Evolutionary conservation across 1,284 basidiomycete species (phyloP), one percentile per base, ranked within the genome.

Genomic region (Cerioporus squamosus): DNA sequence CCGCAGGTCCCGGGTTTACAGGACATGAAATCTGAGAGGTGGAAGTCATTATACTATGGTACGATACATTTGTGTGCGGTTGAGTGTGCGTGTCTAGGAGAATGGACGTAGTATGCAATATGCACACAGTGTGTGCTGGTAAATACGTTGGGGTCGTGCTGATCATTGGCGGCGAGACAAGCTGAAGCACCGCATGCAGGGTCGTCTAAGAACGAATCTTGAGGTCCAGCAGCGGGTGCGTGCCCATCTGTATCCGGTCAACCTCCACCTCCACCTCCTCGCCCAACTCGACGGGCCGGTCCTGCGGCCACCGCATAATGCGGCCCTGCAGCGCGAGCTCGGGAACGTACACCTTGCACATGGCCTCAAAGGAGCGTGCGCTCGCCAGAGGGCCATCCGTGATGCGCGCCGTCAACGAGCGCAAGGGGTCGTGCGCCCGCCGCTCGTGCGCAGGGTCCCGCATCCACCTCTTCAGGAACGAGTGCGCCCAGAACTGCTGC

Each of bases 341-440:
- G 3, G 59, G 64, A 14, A 71, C 17, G 24, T 62, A 44, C 50
- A 67, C 61, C 39, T 44, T 48, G 56, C 42, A 51, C 46, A 39
- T 26, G 26, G 42, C 24, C 31, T 45, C 38, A 38, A 31, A 42
- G 48, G 53, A 22, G 31, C 38, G 9, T 8, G 3, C 50, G 65
- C n/a, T 59, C 31, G 36, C 2, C 20, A 44, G 31, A 7, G 58
- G 40, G 10, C n/a, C 10, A 15, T 48, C 49, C 5, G 59, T 45
- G 15, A 65, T 29, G 2, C 62, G 48, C 14, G 52, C 72, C 5
- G 51, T 62, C 44, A 74, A 64, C 38, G 55, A 56, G 23, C 70
- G 66, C 40, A 82, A 51, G 2, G 77, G 76, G 57, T 78, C 67
- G 26, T 61, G 56, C 49, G 55, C 65, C 23, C 68, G 68, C 36